Evolutionary conservation across 148 eudicot genomes (phyloP).

Genomic region (Cornus kousa): DNA sequence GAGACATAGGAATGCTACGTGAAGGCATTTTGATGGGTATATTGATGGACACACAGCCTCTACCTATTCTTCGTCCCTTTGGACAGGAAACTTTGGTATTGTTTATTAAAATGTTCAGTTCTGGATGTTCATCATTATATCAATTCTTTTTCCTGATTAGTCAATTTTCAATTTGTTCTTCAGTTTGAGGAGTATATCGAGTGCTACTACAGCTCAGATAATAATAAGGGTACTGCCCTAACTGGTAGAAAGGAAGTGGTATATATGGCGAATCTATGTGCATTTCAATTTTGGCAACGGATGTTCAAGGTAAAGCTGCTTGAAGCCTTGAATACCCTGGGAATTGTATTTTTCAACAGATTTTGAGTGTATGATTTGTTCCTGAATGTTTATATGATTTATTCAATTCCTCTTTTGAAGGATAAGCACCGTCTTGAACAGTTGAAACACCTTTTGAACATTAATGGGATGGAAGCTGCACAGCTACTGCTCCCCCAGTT

Average conservation of each 20-base stretch:
- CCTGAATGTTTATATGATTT: neutral
- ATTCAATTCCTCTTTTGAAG: slow-evolving; percentile 35
- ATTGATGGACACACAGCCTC: slow-evolving; percentile 84
- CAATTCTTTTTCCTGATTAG: slow-evolving; percentile 10
- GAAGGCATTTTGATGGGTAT: slow-evolving; percentile 92
- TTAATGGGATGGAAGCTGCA: slow-evolving; percentile 30
- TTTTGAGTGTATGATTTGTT: neutral
- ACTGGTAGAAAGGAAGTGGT: slow-evolving; percentile 63
- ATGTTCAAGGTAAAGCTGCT: slow-evolving; percentile 53
- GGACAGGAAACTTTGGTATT: slow-evolving; percentile 69
- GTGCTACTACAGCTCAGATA: slow-evolving; percentile 45
- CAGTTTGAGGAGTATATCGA: slow-evolving; percentile 62
- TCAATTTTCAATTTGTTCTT: slow-evolving; percentile 1
- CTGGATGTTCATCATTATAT: neutral
- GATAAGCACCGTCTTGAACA: slow-evolving; percentile 62
- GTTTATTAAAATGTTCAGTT: neutral
- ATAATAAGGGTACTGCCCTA: slow-evolving; percentile 32
- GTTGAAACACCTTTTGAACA: slow-evolving; percentile 41
- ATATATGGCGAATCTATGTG: slow-evolving; percentile 66
- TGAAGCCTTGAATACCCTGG: neutral
- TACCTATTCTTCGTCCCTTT: slow-evolving; percentile 82
- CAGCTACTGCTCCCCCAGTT: slow-evolving; percentile 25
- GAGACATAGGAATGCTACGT: slow-evolving; percentile 66
- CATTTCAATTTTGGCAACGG: slow-evolving; percentile 90
- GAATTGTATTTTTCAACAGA: neutral